A percentile compares a stretch with the other conserved stretches of the same genome.
Conservation (phyloP, 169 alveolate species). For the Cryptosporidium baileyi region DNA sequence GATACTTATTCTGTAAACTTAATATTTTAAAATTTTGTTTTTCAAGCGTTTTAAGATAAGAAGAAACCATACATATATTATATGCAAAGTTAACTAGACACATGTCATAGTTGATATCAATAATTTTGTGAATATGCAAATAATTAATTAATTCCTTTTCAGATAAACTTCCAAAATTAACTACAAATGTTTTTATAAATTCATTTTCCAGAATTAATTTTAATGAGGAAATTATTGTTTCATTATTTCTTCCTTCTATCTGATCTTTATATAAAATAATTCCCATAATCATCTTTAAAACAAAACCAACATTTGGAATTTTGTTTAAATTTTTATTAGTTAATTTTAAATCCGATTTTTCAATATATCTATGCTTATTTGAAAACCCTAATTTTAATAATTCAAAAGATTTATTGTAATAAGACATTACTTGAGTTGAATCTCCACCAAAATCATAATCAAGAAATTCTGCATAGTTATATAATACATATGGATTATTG, state of each 20-base stretch:
- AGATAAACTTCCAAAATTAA: background rate
- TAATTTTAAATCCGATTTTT: background rate
- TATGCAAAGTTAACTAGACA: conserved; percentile 17
- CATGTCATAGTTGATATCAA: conserved; percentile 10
- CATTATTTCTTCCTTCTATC: background rate
- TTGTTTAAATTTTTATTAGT: background rate
- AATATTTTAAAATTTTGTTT: background rate
- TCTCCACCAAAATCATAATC: conserved; percentile 56
- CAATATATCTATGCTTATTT: no score
- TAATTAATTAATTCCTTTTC: background rate
- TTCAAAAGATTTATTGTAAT: conserved; percentile 26
- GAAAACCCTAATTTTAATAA: no score
- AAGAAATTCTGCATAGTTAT: conserved; percentile 57
- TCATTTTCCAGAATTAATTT: conserved; percentile 31
- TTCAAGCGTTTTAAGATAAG: conserved; percentile 54
- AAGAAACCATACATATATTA: conserved; percentile 44
- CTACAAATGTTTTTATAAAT: background rate
- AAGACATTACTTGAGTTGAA: background rate
- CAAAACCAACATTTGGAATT: background rate
- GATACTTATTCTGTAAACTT: conserved; percentile 7
- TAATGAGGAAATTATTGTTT: background rate
- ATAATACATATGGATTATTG: conserved; percentile 6
- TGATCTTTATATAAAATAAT: conserved; percentile 25
- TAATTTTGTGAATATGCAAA: background rate
- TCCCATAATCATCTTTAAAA: conserved; percentile 33